Base-by-base conservation (phyloP, 2,329 filamentous ascomycete genomes). In the Cytospora leucostoma region DNA sequence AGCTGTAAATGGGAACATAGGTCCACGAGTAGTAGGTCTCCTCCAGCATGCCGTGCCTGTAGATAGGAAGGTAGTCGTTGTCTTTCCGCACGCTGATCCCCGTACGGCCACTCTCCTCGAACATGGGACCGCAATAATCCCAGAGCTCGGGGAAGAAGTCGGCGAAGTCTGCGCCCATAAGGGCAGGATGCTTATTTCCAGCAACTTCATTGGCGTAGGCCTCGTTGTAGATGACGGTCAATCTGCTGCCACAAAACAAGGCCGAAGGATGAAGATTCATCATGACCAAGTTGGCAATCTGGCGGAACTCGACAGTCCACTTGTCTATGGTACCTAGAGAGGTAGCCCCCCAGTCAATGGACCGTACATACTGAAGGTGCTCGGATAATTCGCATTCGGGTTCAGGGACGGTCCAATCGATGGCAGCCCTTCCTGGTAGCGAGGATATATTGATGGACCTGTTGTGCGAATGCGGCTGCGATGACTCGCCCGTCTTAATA, bases 171-270 rank as follows among this genome's bases (percentile, higher is more conserved):
- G 82, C 82, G 0, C 86, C 86, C 79, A 89, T 86, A 32, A 88
- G 73, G 1, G 71, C 72, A 0, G 86, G 86, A 65, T 88, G 86
- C 65, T 88, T 88, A 67, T 86, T 82, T 4, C 86, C 86, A 8
- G 85, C 85, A 5, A 88, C 79, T 47, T 82, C 71, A 49, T 76
- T 72, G 55, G 87, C 74, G 40, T 77, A 88, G 0, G 84, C 81
- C 70, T 88, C 85, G 62, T 88, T 88, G 72, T 88, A 88, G 3
- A 88, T 81, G 59, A 85, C 84, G 3, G 87, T 82, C 56, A 87
- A 75, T 37, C 88, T 85, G 17, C 77, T 78, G 1, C 85, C 85
- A 85, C 85, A 88, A 69, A 88, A 88, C 73, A 86, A 79, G 2
- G 81, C 82, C 2, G 79, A 79, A 0, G 82, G 82, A 34, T 74